Evolutionary conservation across 108 stramenopile species (phyloP).

Genomic region (Chaetoceros tenuissimus): DNA sequence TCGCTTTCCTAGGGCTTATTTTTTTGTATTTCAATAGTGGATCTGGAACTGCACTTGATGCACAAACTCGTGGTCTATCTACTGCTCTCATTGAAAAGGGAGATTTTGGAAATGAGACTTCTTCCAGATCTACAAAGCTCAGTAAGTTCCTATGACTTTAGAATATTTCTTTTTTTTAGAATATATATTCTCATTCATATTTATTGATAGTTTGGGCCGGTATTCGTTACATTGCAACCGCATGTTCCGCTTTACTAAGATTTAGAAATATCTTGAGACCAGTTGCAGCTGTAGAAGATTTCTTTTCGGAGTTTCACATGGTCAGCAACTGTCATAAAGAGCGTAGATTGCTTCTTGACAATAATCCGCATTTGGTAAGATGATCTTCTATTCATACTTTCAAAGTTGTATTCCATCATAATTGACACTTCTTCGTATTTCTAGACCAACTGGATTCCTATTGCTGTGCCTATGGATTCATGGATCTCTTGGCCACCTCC

Average conservation of each 20-base stretch:
- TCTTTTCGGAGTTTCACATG: conserved; percentile 42
- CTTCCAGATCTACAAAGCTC: conserved; percentile 60
- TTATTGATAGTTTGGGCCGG: conserved; percentile 77
- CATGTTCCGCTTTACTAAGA: conserved; percentile 27
- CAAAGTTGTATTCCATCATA: too few relatives aligned
- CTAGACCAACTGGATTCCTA: conserved; percentile 55
- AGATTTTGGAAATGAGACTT: conserved; percentile 51
- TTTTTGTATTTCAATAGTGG: too few relatives aligned
- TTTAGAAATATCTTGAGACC: conserved; percentile 27
- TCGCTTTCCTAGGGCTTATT: too few relatives aligned
- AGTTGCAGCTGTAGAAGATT: conserved; percentile 29
- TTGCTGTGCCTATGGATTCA: conserved; percentile 39
- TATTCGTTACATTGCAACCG: conserved; percentile 48
- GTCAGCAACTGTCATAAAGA: conserved; percentile 49
- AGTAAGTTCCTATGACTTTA: too few relatives aligned
- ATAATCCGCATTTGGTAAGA: conserved; percentile 46
- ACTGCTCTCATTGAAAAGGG: conserved; percentile 55
- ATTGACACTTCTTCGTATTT: too few relatives aligned
- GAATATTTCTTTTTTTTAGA: too few relatives aligned
- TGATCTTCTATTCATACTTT: too few relatives aligned
- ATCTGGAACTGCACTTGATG: conserved; percentile 60
- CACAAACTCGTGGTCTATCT: conserved; percentile 18
- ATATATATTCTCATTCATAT: too few relatives aligned
- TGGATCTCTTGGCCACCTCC: conserved; percentile 52
- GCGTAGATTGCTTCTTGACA: conserved; percentile 41